phyloP scores from a whole-genome alignment of 2,329 filamentous ascomycete genomes.

The Cytospora chrysosperma region DNA sequence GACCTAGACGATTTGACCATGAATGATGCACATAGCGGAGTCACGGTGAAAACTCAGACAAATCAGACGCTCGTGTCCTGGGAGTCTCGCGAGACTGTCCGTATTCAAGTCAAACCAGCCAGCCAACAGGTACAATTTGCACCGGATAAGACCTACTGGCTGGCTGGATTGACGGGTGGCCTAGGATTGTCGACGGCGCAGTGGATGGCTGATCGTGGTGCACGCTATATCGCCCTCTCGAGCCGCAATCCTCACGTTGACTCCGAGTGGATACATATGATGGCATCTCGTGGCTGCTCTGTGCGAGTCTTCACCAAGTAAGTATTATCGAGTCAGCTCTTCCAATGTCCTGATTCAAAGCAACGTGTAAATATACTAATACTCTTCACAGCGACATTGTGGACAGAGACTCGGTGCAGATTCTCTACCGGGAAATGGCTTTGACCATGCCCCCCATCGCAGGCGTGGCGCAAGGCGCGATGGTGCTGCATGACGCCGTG shows the following conservation, averaged over 20 bases:
- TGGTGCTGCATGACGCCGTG: too few relatives aligned
- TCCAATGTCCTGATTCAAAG: too few relatives aligned
- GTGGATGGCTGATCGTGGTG: slow-evolving; percentile 42
- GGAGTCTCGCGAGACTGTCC: too few relatives aligned
- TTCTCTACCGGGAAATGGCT: slow-evolving; percentile 18
- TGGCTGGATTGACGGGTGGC: slow-evolving; percentile 35
- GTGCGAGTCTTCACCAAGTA: too few relatives aligned
- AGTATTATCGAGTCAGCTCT: too few relatives aligned
- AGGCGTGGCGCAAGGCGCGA: slow-evolving; percentile 28
- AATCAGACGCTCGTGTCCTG: too few relatives aligned
- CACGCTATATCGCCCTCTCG: slow-evolving; percentile 37
- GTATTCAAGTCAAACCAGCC: neutral
- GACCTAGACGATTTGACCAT: too few relatives aligned
- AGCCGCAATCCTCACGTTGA: slow-evolving; percentile 40
- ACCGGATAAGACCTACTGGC: slow-evolving; percentile 33
- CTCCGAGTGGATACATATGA: slow-evolving; percentile 23
- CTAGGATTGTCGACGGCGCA: slow-evolving; percentile 38
- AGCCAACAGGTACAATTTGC: neutral
- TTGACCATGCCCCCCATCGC: slow-evolving; percentile 24
- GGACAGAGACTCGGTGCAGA: neutral
- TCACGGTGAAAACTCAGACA: too few relatives aligned
- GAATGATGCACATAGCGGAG: too few relatives aligned
- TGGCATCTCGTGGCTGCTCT: too few relatives aligned
- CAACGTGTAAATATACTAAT: too few relatives aligned
- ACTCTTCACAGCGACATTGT: neutral